Conservation (phyloP, 345 rosid species). For the Boechera divaricarpa region DNA sequence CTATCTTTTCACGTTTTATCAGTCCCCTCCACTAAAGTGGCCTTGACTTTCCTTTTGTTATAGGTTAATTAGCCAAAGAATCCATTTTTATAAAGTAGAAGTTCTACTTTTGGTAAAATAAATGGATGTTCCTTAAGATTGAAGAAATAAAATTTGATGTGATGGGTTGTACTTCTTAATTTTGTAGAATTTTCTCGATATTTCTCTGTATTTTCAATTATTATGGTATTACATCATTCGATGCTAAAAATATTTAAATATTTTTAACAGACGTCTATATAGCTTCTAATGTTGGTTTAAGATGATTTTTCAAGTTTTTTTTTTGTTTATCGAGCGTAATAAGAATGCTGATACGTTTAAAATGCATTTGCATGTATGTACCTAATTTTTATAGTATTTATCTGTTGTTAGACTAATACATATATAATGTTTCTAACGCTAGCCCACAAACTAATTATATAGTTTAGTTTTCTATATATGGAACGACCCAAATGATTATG, state of each 20-base stretch:
- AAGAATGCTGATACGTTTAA: not conserved
- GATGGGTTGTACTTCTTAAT: not conserved
- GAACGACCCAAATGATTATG: not conserved
- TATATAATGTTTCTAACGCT: not conserved
- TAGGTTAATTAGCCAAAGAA: not conserved
- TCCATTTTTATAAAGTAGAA: not conserved
- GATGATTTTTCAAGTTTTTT: constrained; percentile 20
- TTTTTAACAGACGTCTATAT: constrained; percentile 17
- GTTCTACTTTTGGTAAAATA: not conserved
- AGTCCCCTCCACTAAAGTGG: not conserved
- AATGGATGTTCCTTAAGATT: constrained; percentile 16
- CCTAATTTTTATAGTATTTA: constrained; percentile 23
- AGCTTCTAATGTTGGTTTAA: constrained; percentile 21
- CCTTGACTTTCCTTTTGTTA: not conserved
- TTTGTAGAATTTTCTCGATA: not conserved
- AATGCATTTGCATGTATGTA: constrained; percentile 2
- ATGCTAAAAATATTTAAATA: constrained; percentile 3
- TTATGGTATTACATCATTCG: constrained; percentile 8
- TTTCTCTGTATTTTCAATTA: not conserved
- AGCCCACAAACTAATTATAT: not conserved
- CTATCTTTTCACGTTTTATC: constrained; percentile 5
- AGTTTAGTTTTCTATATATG: not conserved
- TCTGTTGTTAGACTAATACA: not conserved
- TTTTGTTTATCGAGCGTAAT: constrained; percentile 5
- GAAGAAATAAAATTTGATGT: constrained; percentile 22